phyloP scores from a whole-genome alignment of 768 basidiomycete species.

The Chalciporus piperatus region DNA sequence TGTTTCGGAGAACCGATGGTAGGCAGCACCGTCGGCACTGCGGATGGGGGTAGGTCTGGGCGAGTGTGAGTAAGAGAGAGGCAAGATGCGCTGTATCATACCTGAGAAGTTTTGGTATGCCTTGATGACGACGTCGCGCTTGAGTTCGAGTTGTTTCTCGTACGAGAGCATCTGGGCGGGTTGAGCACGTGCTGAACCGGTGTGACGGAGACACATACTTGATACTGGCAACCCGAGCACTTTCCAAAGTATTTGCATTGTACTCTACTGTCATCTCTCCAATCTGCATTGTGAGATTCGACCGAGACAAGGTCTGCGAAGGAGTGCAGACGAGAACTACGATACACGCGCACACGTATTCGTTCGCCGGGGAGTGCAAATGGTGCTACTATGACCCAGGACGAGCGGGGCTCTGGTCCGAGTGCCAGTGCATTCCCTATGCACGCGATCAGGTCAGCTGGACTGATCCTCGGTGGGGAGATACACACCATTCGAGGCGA shows the following conservation, averaged over 20 bases:
- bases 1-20: slow-evolving; percentile 88
- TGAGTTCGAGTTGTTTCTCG: slow-evolving; percentile 79
- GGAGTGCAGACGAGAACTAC: slow-evolving; percentile 68
- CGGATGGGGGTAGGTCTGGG: slow-evolving; percentile 47
- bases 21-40: slow-evolving; percentile 62
- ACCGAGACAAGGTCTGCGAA: slow-evolving; percentile 72
- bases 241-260: slow-evolving; percentile 85
- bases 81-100: not conserved
- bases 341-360: slow-evolving; percentile 69
- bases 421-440: slow-evolving; percentile 68
- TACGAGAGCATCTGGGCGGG: slow-evolving; percentile 78
- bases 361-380: slow-evolving; percentile 83
- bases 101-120: slow-evolving; percentile 77
- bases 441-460: not conserved
- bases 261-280: slow-evolving; percentile 64
- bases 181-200: not conserved
- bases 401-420: slow-evolving; percentile 42
- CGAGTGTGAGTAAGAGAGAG: slow-evolving; percentile 27
- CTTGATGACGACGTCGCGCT: slow-evolving; percentile 80
- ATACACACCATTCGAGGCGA: slow-evolving; percentile 61
- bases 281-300: slow-evolving; percentile 54
- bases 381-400: slow-evolving; percentile 84
- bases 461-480: too few species aligned
- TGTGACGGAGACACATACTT: slow-evolving; percentile 43
- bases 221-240: slow-evolving; percentile 94